These are phyloP conservation scores for Ajuga reptans DNA, from an alignment of 305 asterid genomes.

Conservation along the genomic window DNA sequence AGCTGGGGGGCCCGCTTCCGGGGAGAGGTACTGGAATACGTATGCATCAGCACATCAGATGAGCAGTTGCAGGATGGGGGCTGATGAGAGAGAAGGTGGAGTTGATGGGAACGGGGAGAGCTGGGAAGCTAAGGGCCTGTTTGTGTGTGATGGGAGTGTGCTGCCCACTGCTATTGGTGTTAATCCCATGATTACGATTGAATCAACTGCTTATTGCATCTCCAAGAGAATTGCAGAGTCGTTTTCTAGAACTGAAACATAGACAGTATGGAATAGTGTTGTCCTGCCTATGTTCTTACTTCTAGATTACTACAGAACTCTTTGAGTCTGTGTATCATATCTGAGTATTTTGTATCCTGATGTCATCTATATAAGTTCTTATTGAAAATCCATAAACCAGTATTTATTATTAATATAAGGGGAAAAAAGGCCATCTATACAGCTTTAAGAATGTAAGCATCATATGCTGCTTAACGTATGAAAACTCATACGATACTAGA, in stretches of 20 bases:
- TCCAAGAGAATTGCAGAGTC: conserved; percentile 44
- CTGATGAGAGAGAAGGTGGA: conserved; percentile 41
- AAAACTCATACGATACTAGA: background rate
- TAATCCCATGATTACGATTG: conserved; percentile 70
- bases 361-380: background rate
- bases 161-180: conserved; percentile 61
- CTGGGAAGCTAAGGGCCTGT: conserved; percentile 63
- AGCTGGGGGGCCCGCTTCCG: conserved; percentile 33
- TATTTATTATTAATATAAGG: background rate
- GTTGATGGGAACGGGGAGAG: conserved; percentile 61
- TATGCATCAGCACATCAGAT: conserved; percentile 64
- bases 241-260: conserved; percentile 11
- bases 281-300: background rate
- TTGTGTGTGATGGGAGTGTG: conserved; percentile 67
- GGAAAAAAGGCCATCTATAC: background rate
- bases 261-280: background rate
- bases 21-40: conserved; percentile 35
- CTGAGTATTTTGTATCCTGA: background rate
- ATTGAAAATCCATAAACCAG: background rate
- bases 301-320: background rate
- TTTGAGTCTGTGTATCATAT: background rate
- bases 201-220: conserved; percentile 65
- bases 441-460: background rate
- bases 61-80: conserved; percentile 69
- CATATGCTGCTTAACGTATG: background rate